Conservation (phyloP, 2,329 filamentous ascomycete genomes). For the Trichophyton verrucosum region DNA sequence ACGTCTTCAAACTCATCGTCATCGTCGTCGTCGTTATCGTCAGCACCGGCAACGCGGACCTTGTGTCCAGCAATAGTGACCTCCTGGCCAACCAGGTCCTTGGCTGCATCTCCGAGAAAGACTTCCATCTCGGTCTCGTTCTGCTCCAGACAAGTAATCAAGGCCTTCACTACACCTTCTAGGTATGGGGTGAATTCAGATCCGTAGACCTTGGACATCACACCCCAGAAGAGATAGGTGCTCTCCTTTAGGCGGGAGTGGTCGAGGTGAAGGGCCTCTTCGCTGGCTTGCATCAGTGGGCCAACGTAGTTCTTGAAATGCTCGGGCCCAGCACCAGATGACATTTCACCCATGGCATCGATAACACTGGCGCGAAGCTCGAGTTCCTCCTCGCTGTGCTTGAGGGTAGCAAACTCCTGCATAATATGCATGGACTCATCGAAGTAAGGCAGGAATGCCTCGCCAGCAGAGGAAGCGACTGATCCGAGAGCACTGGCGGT, state of each 20-base stretch:
- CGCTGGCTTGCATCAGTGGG: conserved; percentile 80
- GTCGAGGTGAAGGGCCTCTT: conserved; percentile 77
- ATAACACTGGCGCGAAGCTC: conserved; percentile 80
- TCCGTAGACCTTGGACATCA: conserved; percentile 84
- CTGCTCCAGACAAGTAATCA: conserved; percentile 77
- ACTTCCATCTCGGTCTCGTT: conserved; percentile 74
- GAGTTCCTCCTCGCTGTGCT: conserved; percentile 80
- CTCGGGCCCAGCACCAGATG: conserved; percentile 70
- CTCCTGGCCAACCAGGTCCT: conserved; percentile 61
- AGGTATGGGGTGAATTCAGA: conserved; percentile 43
- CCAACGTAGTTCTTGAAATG: conserved; percentile 84
- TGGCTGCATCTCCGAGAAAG: conserved; percentile 59
- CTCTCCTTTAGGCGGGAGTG: conserved; percentile 89
- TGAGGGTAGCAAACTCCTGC: conserved; percentile 69
- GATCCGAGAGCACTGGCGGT: conserved; percentile 83
- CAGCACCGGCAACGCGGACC: conserved; percentile 60
- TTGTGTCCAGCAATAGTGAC: conserved; percentile 72
- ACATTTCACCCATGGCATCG: conserved; percentile 88
- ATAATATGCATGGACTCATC: conserved; percentile 81
- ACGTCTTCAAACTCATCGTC: conserved; percentile 63
- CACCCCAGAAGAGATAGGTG: conserved; percentile 93
- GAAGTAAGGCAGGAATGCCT: conserved; percentile 82
- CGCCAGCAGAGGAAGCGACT: conserved; percentile 72
- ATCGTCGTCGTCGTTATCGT: conserved; percentile 42
- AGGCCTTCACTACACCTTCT: conserved; percentile 37